Base-by-base conservation (phyloP, 169 alveolate genomes). In the Neospora caninum region DNA sequence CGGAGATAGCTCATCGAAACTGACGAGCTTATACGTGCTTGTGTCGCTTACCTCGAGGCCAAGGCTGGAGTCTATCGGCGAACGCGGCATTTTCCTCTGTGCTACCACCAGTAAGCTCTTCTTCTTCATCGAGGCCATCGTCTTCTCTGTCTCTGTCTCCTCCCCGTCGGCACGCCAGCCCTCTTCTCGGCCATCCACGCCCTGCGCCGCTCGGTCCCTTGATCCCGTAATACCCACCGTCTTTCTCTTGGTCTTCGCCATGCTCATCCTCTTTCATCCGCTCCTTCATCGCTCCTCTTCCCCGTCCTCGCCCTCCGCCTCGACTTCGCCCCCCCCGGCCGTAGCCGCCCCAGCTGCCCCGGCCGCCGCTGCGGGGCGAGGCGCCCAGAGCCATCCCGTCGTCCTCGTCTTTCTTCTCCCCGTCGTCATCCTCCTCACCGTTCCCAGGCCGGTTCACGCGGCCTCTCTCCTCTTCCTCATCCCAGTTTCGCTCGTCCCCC, bases 111-210 rank as follows among this genome's bases (percentile, higher is more conserved):
- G 43, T 34, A 4, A 43, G 41, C n/a, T 38, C 64, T 31, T 43
- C 89, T 41, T 82, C 89, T 31, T 42, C 41, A 82, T 82, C 89
- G 67, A 31, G 53, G 6, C 41, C 64, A 9, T 10, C 89, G 6
- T 38, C 64, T 82, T 27, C 49, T 82, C 64, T 43, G 41, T 43
- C 67, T 82, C 89, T 67, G 27, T 78, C 89, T 82, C 89, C 39
- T 2, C 89, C 9, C 88, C 53, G 10, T 82, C 89, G 27, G 58
- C 54, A 39, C 88, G 64, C 54, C 9, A 36, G 53, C 4, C 39
- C 39, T 2, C 41, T 7, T 41, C 69, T 22, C n/a, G 69, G 36
- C 69, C 89, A 29, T 41, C 39, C 64, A 2, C 89, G 67, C 18
- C 67, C 67, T 41, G 69, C 67, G 13, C 43, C 39, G 20, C 67